phyloP scores from a whole-genome alignment of 768 basidiomycete species.

The Candolleomyces efflorescens region DNA sequence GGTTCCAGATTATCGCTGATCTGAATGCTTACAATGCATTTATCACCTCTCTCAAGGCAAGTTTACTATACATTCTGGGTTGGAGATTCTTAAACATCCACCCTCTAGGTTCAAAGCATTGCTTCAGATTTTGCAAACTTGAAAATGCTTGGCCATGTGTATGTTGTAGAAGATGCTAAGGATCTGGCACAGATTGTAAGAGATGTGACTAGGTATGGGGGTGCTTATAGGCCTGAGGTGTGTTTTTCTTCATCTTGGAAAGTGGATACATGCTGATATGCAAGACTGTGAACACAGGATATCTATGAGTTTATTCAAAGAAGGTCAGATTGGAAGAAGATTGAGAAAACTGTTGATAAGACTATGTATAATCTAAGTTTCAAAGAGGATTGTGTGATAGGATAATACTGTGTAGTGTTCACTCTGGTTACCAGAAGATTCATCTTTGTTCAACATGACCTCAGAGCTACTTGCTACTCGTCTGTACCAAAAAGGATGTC shows the following conservation, averaged over 20 bases:
- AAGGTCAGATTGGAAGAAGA: conserved; percentile 97
- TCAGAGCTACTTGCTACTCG: too few relatives aligned
- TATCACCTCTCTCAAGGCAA: conserved; percentile 78
- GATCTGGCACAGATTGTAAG: conserved; percentile 95
- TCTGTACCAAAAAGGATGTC: too few relatives aligned
- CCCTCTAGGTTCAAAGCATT: conserved; percentile 62
- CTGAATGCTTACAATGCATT: conserved; percentile 92
- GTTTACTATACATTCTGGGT: background rate
- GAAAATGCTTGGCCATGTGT: conserved; percentile 97
- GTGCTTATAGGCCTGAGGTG: conserved; percentile 91
- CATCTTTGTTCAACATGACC: too few relatives aligned
- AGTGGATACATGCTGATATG: background rate
- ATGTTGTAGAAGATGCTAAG: conserved; percentile 92
- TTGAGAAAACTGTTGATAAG: conserved; percentile 94
- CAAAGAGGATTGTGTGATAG: conserved; percentile 80
- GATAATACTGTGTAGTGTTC: too few relatives aligned
- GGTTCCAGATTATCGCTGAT: conserved; percentile 95
- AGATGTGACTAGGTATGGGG: conserved; percentile 94
- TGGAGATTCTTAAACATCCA: background rate
- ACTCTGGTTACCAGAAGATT: too few relatives aligned
- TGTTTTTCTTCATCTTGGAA: conserved; percentile 8
- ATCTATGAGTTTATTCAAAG: conserved; percentile 96
- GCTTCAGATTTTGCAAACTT: conserved; percentile 88
- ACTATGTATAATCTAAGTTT: conserved; percentile 92
- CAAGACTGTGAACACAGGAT: conserved; percentile 44